Conservation (phyloP, 768 basidiomycete genomes). For the Steccherinum ochraceum region DNA sequence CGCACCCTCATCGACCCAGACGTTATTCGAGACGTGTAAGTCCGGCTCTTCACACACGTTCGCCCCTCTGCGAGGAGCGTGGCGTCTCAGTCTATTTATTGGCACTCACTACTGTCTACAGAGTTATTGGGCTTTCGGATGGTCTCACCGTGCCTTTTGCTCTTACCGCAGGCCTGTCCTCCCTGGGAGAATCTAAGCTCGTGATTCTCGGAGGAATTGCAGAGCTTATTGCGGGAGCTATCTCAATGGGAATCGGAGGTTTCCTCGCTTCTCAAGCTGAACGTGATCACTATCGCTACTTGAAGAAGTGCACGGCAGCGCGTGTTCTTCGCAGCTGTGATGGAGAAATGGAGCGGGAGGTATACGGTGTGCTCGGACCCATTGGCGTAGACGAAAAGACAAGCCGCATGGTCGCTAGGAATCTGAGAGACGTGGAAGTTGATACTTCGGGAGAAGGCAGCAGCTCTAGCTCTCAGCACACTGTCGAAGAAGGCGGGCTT, state of each 20-base stretch:
- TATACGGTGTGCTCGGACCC: slow-evolving; percentile 79
- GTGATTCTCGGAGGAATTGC: slow-evolving; percentile 94
- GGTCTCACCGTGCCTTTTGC: slow-evolving; percentile 92
- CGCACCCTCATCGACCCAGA: slow-evolving; percentile 83
- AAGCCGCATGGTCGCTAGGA: slow-evolving; percentile 71
- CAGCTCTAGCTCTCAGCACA: slow-evolving; percentile 3
- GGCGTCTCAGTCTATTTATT: background rate
- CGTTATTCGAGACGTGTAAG: slow-evolving; percentile 81
- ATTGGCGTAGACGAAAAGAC: slow-evolving; percentile 84
- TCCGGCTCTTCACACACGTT: slow-evolving; percentile 12
- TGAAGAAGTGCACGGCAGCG: slow-evolving; percentile 62
- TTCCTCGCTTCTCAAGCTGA: slow-evolving; percentile 97
- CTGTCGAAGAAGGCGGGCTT: slow-evolving; percentile 54
- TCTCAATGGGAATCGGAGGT: slow-evolving; percentile 98
- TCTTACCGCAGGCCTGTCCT: slow-evolving; percentile 81
- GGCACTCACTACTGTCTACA: slow-evolving; percentile 26
- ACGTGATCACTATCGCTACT: slow-evolving; percentile 88
- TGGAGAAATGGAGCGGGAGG: slow-evolving; percentile 96
- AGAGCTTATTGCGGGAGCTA: slow-evolving; percentile 93
- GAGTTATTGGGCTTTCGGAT: slow-evolving; percentile 86
- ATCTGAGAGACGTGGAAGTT: slow-evolving; percentile 62
- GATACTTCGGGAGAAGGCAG: slow-evolving; percentile 19
- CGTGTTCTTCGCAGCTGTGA: slow-evolving; percentile 87
- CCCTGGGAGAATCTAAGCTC: slow-evolving; percentile 83
- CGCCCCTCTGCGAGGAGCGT: background rate